Evolutionary conservation across 2,329 filamentous ascomycete species (phyloP).

Genomic region (Fusarium sacchari): DNA sequence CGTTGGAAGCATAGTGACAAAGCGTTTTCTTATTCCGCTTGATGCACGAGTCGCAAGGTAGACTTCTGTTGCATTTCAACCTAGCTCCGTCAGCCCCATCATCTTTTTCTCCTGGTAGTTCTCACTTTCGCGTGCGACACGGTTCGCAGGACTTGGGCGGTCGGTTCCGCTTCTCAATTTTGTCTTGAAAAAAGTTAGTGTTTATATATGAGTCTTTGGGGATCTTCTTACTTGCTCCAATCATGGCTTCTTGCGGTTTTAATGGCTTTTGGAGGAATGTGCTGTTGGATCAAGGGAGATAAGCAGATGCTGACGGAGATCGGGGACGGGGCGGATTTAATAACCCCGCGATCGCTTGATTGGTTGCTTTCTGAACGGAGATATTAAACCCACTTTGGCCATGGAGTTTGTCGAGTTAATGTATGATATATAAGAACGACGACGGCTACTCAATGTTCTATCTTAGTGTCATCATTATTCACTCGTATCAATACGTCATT

Average conservation of each 20-base stretch:
- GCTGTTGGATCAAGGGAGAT: neutral
- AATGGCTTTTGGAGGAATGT: neutral
- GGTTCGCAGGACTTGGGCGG: slow-evolving; percentile 50
- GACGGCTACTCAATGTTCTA: accelerated
- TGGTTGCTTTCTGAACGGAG: slow-evolving; percentile 1
- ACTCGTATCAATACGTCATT: accelerated
- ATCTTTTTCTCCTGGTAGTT: neutral
- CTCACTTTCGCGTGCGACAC: slow-evolving; percentile 48
- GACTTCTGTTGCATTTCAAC: slow-evolving; percentile 46
- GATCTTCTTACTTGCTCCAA: neutral
- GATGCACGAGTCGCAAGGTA: slow-evolving; percentile 47
- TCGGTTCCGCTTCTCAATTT: slow-evolving; percentile 48
- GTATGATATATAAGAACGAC: neutral
- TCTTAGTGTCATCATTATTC: accelerated
- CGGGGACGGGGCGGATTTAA: slow-evolving; percentile 26
- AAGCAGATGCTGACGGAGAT: neutral
- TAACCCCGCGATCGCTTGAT: slow-evolving; percentile 12
- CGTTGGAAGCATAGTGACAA: slow-evolving; percentile 47
- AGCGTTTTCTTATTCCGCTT: slow-evolving; percentile 36
- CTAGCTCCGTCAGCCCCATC: slow-evolving; percentile 16
- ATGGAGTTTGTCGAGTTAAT: too few relatives aligned
- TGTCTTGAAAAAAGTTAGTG: neutral
- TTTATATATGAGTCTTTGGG: accelerated
- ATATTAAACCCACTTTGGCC: slow-evolving; percentile 18
- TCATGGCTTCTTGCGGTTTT: neutral